Conservation (phyloP, 768 basidiomycete species). For the Dacryopinax primogenitus region DNA sequence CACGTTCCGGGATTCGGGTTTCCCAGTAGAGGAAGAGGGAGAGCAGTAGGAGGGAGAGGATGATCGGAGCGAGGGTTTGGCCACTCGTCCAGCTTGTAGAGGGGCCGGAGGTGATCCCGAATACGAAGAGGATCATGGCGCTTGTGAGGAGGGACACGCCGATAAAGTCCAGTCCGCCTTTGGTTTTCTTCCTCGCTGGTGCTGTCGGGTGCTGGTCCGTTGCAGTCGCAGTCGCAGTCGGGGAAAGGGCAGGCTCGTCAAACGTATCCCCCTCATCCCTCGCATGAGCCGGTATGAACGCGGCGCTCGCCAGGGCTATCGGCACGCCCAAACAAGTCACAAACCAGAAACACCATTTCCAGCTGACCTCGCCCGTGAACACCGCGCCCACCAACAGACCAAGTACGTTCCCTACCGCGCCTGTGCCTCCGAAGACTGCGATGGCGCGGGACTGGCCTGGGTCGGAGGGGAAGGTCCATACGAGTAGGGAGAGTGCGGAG, state of each 20-base stretch:
- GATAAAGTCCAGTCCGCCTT: constrained; percentile 5
- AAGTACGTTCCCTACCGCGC: constrained; percentile 33
- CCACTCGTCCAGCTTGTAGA: constrained; percentile 9
- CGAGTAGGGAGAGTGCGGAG: constrained; percentile 39
- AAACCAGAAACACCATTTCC: constrained; percentile 13
- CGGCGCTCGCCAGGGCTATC: background rate
- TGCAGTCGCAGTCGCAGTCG: background rate
- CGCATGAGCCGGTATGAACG: constrained; percentile 10
- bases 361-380: constrained; percentile 11
- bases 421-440: constrained; percentile 35
- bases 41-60: background rate
- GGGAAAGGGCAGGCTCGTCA: background rate
- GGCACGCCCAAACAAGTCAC: constrained; percentile 9
- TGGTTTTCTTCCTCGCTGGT: background rate
- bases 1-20: background rate
- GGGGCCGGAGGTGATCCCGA: constrained; percentile 11
- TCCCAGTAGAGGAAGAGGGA: constrained; percentile 7
- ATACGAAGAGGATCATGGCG: constrained; percentile 13
- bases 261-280: background rate
- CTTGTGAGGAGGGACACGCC: constrained; percentile 9
- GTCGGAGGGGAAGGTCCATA: constrained; percentile 39
- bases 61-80: constrained; percentile 6
- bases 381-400: constrained; percentile 14
- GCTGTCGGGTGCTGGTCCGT: background rate
- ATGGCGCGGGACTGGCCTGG: constrained; percentile 38